A percentile compares a stretch with the other conserved stretches of the same genome.
Conservation (phyloP, 306 rosid species). For the Carpinus viminea region DNA sequence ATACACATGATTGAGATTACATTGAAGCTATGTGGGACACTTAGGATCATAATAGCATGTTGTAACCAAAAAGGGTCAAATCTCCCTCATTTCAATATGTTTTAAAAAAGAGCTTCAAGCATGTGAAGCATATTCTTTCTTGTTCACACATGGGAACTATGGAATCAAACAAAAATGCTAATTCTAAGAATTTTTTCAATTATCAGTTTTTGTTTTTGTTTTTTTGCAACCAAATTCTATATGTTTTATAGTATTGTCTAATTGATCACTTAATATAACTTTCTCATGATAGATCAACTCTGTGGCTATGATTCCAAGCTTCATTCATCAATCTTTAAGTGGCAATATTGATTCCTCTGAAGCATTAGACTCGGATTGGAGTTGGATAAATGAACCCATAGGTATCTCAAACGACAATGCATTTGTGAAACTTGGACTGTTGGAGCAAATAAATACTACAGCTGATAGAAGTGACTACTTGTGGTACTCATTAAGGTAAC, state of each 20-base stretch:
- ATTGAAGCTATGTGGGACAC: too few species aligned
- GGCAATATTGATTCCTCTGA: conserved; percentile 47
- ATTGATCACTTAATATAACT: not conserved
- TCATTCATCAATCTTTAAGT: conserved; percentile 49
- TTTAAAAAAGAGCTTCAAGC: not conserved
- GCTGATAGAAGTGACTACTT: conserved; percentile 91
- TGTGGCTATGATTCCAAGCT: conserved; percentile 54
- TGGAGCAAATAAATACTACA: conserved; percentile 89
- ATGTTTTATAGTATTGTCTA: not conserved
- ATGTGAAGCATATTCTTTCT: too few species aligned
- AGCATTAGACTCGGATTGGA: conserved; percentile 62
- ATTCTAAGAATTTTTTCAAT: not conserved
- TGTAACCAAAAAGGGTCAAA: not conserved
- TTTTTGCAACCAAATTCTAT: not conserved
- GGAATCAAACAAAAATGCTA: not conserved
- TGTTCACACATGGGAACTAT: not conserved
- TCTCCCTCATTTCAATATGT: not conserved
- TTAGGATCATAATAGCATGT: too few species aligned
- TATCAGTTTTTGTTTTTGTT: not conserved
- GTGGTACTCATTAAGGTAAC: conserved; percentile 89
- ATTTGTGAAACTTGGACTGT: conserved; percentile 63
- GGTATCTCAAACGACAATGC: conserved; percentile 80
- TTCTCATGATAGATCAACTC: conserved; percentile 67
- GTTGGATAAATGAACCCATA: conserved; percentile 85
- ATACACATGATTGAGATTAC: too few species aligned